Evolutionary conservation across 2,329 filamentous ascomycete species (phyloP).

Genomic region (Fusarium xylarioides): DNA sequence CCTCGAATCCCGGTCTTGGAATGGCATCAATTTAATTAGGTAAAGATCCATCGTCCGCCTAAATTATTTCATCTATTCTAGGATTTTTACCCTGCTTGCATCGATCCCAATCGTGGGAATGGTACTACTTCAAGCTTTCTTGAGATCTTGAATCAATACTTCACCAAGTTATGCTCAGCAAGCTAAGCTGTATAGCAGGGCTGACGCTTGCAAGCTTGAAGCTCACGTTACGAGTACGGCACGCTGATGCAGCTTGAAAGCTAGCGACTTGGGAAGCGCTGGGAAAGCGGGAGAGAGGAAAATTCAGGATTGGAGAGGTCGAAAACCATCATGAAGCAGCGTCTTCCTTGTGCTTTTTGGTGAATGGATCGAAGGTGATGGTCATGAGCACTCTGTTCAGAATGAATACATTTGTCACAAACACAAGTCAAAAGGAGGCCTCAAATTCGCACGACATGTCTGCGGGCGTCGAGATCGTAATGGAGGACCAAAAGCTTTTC

Average conservation of each 20-base stretch:
- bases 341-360: not conserved
- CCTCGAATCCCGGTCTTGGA: not conserved
- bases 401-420: fast-evolving
- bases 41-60: fast-evolving
- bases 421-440: not conserved
- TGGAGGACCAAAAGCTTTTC: not conserved
- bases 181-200: conserved; percentile 65
- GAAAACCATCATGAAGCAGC: conserved; percentile 54
- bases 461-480: not conserved
- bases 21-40: not conserved
- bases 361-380: not conserved
- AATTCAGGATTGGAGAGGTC: conserved; percentile 59
- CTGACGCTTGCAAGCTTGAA: conserved; percentile 60
- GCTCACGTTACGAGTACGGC: conserved; percentile 57
- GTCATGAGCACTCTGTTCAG: not conserved
- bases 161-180: conserved; percentile 65
- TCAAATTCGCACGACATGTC: not conserved
- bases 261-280: conserved; percentile 59
- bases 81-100: too few relatives aligned
- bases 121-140: too few relatives aligned
- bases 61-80: too few relatives aligned
- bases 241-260: conserved; percentile 64
- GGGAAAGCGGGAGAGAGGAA: conserved; percentile 53
- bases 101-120: too few relatives aligned
- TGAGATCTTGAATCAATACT: not conserved